Conservation (phyloP, 108 stramenopile species). For the Skeletonema menzelii region DNA sequence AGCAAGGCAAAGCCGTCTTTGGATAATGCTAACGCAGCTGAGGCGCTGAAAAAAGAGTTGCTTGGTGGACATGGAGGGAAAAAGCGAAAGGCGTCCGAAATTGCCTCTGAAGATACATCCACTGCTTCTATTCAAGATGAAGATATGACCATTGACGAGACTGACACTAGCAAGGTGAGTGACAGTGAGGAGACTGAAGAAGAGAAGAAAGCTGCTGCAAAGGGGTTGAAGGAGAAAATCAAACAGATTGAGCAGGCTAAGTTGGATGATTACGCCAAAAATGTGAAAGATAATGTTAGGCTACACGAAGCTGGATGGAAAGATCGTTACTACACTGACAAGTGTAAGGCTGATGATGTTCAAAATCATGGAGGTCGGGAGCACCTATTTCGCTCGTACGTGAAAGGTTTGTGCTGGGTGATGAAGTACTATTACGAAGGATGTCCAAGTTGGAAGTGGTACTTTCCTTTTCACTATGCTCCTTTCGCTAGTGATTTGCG, state of each 20-base stretch:
- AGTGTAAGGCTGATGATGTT: slow-evolving; percentile 96
- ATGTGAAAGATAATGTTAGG: slow-evolving; percentile 89
- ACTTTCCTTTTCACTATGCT: slow-evolving; percentile 98
- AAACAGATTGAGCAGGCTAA: slow-evolving; percentile 70
- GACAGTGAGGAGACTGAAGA: slow-evolving; percentile 52
- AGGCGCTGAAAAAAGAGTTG: slow-evolving; percentile 61
- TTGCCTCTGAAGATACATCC: slow-evolving; percentile 17
- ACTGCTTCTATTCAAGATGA: slow-evolving; percentile 43
- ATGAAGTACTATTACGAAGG: slow-evolving; percentile 98
- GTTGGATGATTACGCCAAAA: slow-evolving; percentile 78
- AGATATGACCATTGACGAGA: slow-evolving; percentile 46
- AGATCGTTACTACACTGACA: slow-evolving; percentile 95
- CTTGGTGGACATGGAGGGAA: slow-evolving; percentile 13
- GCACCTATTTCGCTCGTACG: slow-evolving; percentile 91
- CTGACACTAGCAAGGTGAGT: slow-evolving; percentile 29
- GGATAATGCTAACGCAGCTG: slow-evolving; percentile 70
- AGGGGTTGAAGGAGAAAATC: slow-evolving; percentile 77
- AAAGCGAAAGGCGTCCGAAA: slow-evolving; percentile 45
- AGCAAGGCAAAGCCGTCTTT: slow-evolving; percentile 36
- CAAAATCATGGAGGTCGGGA: slow-evolving; percentile 87
- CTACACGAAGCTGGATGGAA: slow-evolving; percentile 97
- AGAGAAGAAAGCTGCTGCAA: slow-evolving; percentile 41
- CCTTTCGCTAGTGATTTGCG: slow-evolving; percentile 97
- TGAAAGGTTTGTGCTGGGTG: slow-evolving; percentile 98
- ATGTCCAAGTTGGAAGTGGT: slow-evolving; percentile 97